Base-by-base conservation (phyloP, 2,329 filamentous ascomycete species). In the Alternaria conjuncta region DNA sequence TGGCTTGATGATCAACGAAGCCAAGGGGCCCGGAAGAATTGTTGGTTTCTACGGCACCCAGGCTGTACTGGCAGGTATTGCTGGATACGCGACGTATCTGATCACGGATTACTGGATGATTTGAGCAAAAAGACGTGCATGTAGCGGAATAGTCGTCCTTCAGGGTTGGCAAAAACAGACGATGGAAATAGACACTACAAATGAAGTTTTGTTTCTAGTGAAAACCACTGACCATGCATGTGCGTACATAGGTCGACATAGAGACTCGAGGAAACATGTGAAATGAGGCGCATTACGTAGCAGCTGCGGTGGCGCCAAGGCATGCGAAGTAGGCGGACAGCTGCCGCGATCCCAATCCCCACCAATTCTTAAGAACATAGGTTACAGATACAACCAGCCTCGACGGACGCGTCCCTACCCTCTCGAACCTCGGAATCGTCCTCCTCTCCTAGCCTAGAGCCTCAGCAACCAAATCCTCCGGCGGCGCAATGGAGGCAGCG, bases 401-500 rank as follows among this genome's bases (percentile, higher is more conserved):
- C 41, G 30, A 51, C 56, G 62, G 50, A 53, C 55, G 46, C 55
- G 26, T 60, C 32, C 26, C 43, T 41, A 57, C 21, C 45, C 32
- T 45, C 11, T 55, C 51, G 25, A 58, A 49, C 30, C 57, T 50
- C 41, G 15, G 9, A 20, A 53, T 18, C 25, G 20, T 41, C 21
- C n/a, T 44, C 15, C 32, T 26, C 44, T 21, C 30, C 47, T 55
- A 23, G 47, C 13, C 46, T 45, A 36, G 49, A 30, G 36, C 43
- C 41, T 28, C 55, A 23, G 30, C 25, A 55, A 11, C 25, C 36
- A 46, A 30, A 36, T 25, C 45, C 30, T 44, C 56, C 60, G 43
- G 71, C 72, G 65, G 69, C 68, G 69, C 63, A 68, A 79, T 98
- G 95, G 95, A 98, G 88, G 95, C 96, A 79, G 91, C 94, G 79